A percentile compares a stretch with the other conserved stretches of the same genome.
Conservation (phyloP, 768 basidiomycete genomes). For the Rhodosporidiobolus sp. region DNA sequence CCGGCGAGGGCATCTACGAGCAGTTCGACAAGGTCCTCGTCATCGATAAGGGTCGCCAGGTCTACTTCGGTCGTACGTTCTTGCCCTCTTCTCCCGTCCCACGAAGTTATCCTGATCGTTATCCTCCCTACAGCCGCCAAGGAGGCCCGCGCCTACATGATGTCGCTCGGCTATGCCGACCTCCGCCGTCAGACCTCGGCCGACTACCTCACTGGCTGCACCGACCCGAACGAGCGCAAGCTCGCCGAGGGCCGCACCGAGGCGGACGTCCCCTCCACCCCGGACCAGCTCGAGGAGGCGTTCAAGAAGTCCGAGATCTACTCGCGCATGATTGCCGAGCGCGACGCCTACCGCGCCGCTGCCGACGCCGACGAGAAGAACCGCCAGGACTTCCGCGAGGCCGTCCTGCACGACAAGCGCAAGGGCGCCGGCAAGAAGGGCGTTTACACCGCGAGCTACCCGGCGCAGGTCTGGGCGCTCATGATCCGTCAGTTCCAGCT, state of each 20-base stretch:
- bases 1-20: constrained; percentile 60
- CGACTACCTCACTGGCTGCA: constrained; percentile 54
- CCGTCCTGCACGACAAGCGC: constrained; percentile 73
- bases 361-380: constrained; percentile 54
- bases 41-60: constrained; percentile 69
- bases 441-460: constrained; percentile 76
- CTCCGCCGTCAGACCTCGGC: constrained; percentile 49
- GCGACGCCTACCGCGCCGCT: constrained; percentile 63
- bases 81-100: background rate
- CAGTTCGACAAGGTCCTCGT: constrained; percentile 79
- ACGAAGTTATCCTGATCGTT: background rate
- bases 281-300: constrained; percentile 64
- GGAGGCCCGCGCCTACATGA: constrained; percentile 66
- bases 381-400: constrained; percentile 71
- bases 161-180: constrained; percentile 55
- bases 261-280: constrained; percentile 63
- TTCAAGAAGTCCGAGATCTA: constrained; percentile 58
- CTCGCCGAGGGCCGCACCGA: constrained; percentile 64
- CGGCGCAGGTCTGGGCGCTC: constrained; percentile 68
- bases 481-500: constrained; percentile 64
- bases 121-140: constrained; percentile 39
- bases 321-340: constrained; percentile 53
- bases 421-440: constrained; percentile 66
- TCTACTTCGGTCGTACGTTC: constrained; percentile 69
- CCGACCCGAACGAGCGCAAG: constrained; percentile 80